phyloP scores from a whole-genome alignment of 2,329 filamentous ascomycete genomes.

The Chaetothyriales sp. region DNA sequence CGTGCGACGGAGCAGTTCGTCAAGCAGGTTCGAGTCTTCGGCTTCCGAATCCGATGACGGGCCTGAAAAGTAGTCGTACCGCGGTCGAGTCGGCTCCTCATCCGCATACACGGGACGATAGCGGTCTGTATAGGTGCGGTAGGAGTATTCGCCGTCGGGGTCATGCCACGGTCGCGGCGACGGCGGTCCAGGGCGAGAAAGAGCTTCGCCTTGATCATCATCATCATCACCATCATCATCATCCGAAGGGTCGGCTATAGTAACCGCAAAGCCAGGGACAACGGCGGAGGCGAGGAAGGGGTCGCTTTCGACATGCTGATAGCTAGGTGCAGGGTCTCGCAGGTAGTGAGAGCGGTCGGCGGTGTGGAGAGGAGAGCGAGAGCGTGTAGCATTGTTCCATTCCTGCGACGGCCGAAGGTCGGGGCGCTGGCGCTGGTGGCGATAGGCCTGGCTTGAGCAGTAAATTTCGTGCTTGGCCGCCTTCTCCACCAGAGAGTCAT shows the following conservation, averaged over 20 bases:
- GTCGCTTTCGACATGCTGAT: conserved; percentile 2
- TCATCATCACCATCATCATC: no score
- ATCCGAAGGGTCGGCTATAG: conserved; percentile 9
- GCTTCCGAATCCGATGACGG: conserved; percentile 13
- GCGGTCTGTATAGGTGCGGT: conserved; percentile 11
- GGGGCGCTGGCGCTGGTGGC: conserved; percentile 18
- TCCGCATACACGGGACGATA: conserved; percentile 13
- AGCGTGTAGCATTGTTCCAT: conserved; percentile 26
- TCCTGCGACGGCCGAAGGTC: conserved; percentile 26
- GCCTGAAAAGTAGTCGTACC: conserved; percentile 6
- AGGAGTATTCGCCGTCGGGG: conserved; percentile 10
- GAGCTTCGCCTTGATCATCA: no score
- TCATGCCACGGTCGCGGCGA: conserved; percentile 17
- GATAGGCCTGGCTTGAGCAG: conserved; percentile 34
- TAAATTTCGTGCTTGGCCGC: conserved; percentile 66
- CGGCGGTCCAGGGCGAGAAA: conserved; percentile 1
- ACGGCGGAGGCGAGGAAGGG: conserved; percentile 4
- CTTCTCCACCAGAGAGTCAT: conserved; percentile 58
- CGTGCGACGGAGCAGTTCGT: not conserved
- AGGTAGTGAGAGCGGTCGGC: conserved; percentile 18
- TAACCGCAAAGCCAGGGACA: conserved; percentile 12
- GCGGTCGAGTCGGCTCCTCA: conserved; percentile 2
- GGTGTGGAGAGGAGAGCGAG: conserved; percentile 25
- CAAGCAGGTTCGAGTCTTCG: not conserved
- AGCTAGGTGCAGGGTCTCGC: conserved; percentile 10